These are phyloP conservation scores for Neurospora pannonica DNA, from an alignment of 495 filamentous ascomycete genomes.

Conservation along the genomic window DNA sequence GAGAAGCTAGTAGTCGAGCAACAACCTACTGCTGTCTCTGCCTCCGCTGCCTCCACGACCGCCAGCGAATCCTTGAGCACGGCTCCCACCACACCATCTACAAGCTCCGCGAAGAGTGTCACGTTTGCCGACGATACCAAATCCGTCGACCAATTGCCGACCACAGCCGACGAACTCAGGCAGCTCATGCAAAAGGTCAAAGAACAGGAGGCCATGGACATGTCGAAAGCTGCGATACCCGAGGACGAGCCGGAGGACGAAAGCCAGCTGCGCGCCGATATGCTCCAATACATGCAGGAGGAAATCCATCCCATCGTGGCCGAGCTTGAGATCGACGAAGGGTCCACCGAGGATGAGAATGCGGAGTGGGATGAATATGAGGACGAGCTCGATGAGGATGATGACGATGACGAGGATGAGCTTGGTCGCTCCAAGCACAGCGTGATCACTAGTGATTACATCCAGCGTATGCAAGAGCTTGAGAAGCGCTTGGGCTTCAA, in stretches of 20 bases:
- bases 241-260: constrained; percentile 71
- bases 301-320: constrained; percentile 87
- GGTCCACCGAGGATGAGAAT: constrained; percentile 49
- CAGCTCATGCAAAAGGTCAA: constrained; percentile 40
- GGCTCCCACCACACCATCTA: not conserved
- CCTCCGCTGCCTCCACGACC: not conserved
- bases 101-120: constrained; percentile 28
- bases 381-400: constrained; percentile 44
- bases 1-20: not conserved
- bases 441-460: constrained; percentile 62
- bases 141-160: constrained; percentile 24
- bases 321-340: constrained; percentile 79
- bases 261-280: constrained; percentile 70
- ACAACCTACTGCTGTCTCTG: not conserved
- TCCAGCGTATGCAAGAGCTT: constrained; percentile 73
- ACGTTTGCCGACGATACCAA: constrained; percentile 51
- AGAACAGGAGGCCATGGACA: constrained; percentile 29
- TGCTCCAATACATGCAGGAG: constrained; percentile 78
- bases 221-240: constrained; percentile 36
- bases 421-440: constrained; percentile 57
- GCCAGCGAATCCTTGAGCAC: not conserved
- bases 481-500: constrained; percentile 57
- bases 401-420: constrained; percentile 52
- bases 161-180: constrained; percentile 32
- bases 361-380: constrained; percentile 35